Evolutionary conservation across 106 monocot species (phyloP).

Genomic region (Gastrodia elata): DNA sequence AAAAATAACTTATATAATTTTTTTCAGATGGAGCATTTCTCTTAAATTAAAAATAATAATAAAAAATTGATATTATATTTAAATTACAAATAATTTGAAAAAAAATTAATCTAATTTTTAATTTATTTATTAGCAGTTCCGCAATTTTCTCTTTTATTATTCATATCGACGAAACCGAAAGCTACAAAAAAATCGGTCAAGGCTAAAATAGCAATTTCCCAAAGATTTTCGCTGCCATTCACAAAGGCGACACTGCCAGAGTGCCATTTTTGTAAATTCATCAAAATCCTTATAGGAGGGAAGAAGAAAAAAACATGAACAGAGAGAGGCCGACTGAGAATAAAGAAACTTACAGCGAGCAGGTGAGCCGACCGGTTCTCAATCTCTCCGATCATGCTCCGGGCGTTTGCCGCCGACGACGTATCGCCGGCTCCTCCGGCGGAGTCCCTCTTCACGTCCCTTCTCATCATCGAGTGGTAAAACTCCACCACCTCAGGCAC

Average conservation of each 20-base stretch:
- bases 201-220: constrained; percentile 4
- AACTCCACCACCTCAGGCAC: constrained; percentile 98
- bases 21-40: too few species aligned
- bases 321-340: constrained; percentile 5
- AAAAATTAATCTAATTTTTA: too few species aligned
- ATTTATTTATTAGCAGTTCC: too few species aligned
- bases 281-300: not conserved
- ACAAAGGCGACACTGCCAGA: not conserved
- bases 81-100: too few species aligned
- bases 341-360: constrained; percentile 72
- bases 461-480: constrained; percentile 88
- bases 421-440: constrained; percentile 27
- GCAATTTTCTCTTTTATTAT: too few species aligned
- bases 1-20: too few species aligned
- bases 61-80: too few species aligned
- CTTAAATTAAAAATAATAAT: too few species aligned
- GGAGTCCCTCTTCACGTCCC: constrained; percentile 66
- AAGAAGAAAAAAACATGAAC: not conserved
- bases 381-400: constrained; percentile 98
- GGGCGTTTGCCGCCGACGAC: constrained; percentile 34
- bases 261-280: constrained; percentile 9
- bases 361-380: constrained; percentile 94
- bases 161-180: too few species aligned
- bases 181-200: not conserved
- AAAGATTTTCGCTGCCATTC: not conserved